Evolutionary conservation across 2,329 filamentous ascomycete genomes (phyloP).

Genomic region (Cordyceps cicadae): DNA sequence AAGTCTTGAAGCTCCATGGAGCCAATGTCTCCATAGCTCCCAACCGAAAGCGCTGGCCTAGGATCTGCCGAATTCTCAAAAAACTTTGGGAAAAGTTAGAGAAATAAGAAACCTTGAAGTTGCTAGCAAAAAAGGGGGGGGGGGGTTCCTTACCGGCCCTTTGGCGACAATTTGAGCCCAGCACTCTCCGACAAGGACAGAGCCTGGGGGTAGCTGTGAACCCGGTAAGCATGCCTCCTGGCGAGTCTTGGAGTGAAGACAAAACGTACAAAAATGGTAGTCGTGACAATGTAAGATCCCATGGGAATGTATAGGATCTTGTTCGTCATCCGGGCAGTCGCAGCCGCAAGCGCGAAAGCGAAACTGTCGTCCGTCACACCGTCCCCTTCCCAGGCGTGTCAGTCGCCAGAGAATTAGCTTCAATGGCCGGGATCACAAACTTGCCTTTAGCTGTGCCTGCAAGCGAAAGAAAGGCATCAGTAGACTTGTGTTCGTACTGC

Average conservation of each 20-base stretch:
- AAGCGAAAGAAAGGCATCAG: conserved; percentile 14
- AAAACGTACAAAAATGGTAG: neutral
- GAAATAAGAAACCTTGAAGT: neutral
- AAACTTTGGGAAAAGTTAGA: conserved; percentile 24
- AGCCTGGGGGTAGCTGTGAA: conserved; percentile 28
- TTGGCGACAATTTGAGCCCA: conserved; percentile 38
- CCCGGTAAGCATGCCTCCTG: no score
- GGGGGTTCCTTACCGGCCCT: conserved; percentile 25
- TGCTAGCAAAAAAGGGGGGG: neutral
- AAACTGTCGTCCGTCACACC: conserved; percentile 35
- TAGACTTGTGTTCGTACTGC: conserved; percentile 33
- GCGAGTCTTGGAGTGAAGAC: no score
- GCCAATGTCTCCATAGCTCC: conserved; percentile 44
- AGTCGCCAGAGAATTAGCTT: neutral
- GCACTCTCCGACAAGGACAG: conserved; percentile 37
- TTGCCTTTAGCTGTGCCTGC: conserved; percentile 32
- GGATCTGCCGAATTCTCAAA: conserved; percentile 34
- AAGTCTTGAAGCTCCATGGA: conserved; percentile 51
- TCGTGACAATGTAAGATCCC: neutral
- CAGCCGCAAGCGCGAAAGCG: conserved; percentile 1
- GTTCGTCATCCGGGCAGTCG: neutral
- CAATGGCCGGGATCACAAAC: neutral
- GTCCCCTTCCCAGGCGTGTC: conserved; percentile 1
- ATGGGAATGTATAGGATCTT: neutral
- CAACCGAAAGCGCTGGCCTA: conserved; percentile 43